Base-by-base conservation (phyloP, 2,329 filamentous ascomycete species). In the Ophiocordyceps camponoti-rufipedis region DNA sequence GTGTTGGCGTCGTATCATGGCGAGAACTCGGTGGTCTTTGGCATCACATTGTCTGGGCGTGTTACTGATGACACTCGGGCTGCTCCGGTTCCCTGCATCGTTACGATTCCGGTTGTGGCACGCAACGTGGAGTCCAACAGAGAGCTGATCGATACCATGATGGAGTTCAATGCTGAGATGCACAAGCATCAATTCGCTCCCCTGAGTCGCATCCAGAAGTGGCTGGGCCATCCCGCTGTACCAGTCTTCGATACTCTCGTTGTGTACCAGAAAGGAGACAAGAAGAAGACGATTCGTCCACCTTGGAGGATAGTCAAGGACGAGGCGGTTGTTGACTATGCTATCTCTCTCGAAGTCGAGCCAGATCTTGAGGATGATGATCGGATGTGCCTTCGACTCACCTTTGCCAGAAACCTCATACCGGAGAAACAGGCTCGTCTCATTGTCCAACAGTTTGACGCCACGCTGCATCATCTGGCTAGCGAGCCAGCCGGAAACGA, bases 201-300 rank as follows among this genome's bases (percentile, higher is more conserved):
- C 1, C 65, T 94, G 7, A 68, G 72, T 3, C 74, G 76, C 29
- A 80, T 94, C 10, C 85, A 93, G 53, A 76, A 72, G 44, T 81
- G 80, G 71, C 69, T 85, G 16, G 79, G 78, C 0, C 70, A 75
- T 47, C 66, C 79, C 0, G 75, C 80, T 23, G 70, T 74, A 7
- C 65, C 72, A 0, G 67, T 91, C 0, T 94, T 95, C 52, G 87
- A 95, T 55, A 89, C 86, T 0, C 68, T 95, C 1, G 76, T 95
- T 48, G 82, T 85, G 0, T 89, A 87, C 55, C 88, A 94, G 55
- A 85, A 83, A 51, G 67, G 47, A 51, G 62, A 44, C 16, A 51
- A 62, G 16, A 41, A 51, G 33, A 46, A 48, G 33, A 43, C 48
- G 14, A 46, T 58, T 1, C 41, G 44, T 1, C 33, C 56, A 4